Base-by-base conservation (phyloP, 2,329 filamentous ascomycete genomes). In the Talaromyces sp. region DNA sequence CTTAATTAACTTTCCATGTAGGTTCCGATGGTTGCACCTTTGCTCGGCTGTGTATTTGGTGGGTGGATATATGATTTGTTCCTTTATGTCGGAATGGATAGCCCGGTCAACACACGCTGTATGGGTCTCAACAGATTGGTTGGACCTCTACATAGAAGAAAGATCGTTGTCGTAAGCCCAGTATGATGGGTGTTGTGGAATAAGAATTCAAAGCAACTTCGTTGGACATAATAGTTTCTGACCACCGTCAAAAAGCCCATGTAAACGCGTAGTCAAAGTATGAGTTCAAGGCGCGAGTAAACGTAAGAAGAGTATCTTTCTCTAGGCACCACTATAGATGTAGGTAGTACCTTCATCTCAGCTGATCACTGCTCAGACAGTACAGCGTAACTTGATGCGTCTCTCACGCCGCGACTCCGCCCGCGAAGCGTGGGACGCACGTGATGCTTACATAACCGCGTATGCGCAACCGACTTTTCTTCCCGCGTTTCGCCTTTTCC, bases 21-120 rank as follows among this genome's bases (percentile, higher is more conserved):
- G 85, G 82, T 90, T 17, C 88, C 88, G 0, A 87, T 91, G 77
- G 83, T 91, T 3, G 80, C 86, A 2, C 87, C 87, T 0, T 89
- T 90, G 65, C 68, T 82, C 9, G 88, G 87, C 4, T 83, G 79
- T 61, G 69, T 78, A 0, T 83, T 87, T 58, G 86, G 87, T 3
- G 86, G 83, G 2, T 84, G 86, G 66, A 60, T 89, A 20, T 89
- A 89, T 65, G 86, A 89, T 66, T 65, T 82, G 2, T 83, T 89
- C 66, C 75, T 91, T 35, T 91, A 86, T 66, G 88, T 85, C 0
- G 87, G 87, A 3, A 70, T 63, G 7, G 65, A 86, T n/a, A 87
- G 82, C 59, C 86, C 87, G 1, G 77, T 90, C 60, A 90, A 90
- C 70, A 85, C 80, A 0, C 86, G 86, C 0, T 86, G 78, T 72